Evolutionary conservation across 1,139 yeast genomes (phyloP), one percentile per base, ranked within the genome.

Genomic region (Suhomyces guaymorum): DNA sequence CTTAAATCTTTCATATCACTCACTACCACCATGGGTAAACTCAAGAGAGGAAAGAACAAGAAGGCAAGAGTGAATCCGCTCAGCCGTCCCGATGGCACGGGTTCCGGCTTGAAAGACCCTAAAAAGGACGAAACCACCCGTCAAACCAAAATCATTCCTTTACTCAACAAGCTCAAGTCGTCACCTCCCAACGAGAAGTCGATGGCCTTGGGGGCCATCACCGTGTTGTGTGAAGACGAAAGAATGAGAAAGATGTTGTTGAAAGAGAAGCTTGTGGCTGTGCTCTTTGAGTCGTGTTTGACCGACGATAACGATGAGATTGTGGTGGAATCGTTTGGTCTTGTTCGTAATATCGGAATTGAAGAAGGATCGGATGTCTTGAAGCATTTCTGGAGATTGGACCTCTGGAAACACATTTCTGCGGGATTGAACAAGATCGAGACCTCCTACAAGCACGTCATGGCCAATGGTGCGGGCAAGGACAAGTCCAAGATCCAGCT

Each of bases 361-460:
- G 95, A 88, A 54, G 95, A 88, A 61, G 97, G 96, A n/a, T 81
- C 87, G 49, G 95, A 87, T 44, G 75, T 87, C 18, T 78, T 89
- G 24, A 74, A 77, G 19, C 78, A 76, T 55, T 59, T 85, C 38
- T 84, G 95, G 86, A 75, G 97, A 56, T 79, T 80, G 17, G 80
- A 84, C 41, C 77, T 92, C 31, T 80, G 95, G 82, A 66, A 74
- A 0, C 61, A 75, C 13, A 66, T 89, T 24, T 74, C 71, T 32
- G 45, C 54, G 11, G 75, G 80, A 2, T 59, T 83, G 29, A 54
- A 54, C 1, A 80, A 80, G 46, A 70, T 80, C 20, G 54, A 65
- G 27, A 56, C 55, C 1, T 75, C 86, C 0, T 66, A 80, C 35
- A 57, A 64, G 20, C 70, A 61, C 42, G 52, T 78, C 42, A 59